These are phyloP conservation scores for Xylaria bambusicola DNA, from an alignment of 495 filamentous ascomycete genomes.

Conservation along the genomic window DNA sequence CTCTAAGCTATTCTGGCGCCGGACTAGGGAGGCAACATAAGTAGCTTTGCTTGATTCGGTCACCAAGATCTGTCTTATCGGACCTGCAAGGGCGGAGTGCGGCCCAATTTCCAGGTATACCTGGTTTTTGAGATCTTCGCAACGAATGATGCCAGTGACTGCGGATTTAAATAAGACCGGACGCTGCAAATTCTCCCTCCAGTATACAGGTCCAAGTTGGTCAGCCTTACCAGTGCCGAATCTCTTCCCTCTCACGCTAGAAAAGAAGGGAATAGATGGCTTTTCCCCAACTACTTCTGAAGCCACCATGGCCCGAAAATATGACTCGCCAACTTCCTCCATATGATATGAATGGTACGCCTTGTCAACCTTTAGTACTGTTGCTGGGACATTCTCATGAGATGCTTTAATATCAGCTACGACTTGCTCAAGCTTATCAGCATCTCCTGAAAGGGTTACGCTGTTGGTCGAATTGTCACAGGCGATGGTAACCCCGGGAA, in stretches of 20 bases:
- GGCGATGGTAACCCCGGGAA: slow-evolving; percentile 34
- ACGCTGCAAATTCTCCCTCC: slow-evolving; percentile 26
- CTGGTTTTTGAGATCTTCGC: slow-evolving; percentile 17
- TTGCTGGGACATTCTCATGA: slow-evolving; percentile 6
- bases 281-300: no score
- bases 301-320: no score
- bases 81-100: slow-evolving; percentile 54
- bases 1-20: slow-evolving; percentile 30
- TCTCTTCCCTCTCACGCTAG: slow-evolving; percentile 34
- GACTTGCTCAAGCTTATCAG: slow-evolving; percentile 22
- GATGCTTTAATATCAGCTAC: slow-evolving; percentile 27
- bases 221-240: background rate
- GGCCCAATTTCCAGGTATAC: slow-evolving; percentile 58
- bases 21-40: slow-evolving; percentile 34
- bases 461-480: slow-evolving; percentile 44
- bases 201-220: slow-evolving; percentile 25
- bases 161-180: slow-evolving; percentile 34
- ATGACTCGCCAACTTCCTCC: slow-evolving; percentile 28
- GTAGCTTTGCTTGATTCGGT: no score
- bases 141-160: slow-evolving; percentile 18
- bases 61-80: slow-evolving; percentile 49
- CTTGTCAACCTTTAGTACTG: slow-evolving; percentile 17
- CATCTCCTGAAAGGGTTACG: slow-evolving; percentile 41
- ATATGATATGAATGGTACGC: slow-evolving; percentile 42
- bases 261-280: slow-evolving; percentile 36